Evolutionary conservation across 495 filamentous ascomycete species (phyloP).

Genomic region (Cladorrhinum samala): DNA sequence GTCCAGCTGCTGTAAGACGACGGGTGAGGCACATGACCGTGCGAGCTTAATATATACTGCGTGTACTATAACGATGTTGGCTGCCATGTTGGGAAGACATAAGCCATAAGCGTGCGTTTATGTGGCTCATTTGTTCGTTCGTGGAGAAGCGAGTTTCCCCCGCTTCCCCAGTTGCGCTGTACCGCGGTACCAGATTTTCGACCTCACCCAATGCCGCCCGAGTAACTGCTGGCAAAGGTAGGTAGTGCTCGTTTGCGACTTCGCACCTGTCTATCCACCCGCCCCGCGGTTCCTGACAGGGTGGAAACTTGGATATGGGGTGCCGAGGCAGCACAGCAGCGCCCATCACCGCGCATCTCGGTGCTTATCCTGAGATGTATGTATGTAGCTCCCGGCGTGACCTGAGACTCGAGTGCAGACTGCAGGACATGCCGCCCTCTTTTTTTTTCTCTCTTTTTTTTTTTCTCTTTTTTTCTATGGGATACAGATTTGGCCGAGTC

Average conservation of each 20-base stretch:
- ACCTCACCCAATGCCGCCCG: not conserved
- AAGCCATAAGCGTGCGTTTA: not conserved
- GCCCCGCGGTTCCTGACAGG: not conserved
- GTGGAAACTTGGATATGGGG: constrained; percentile 8
- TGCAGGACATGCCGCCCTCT: no score
- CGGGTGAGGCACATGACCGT: constrained; percentile 20
- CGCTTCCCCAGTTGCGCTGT: constrained; percentile 3
- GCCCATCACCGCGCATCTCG: not conserved
- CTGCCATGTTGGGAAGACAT: constrained; percentile 2
- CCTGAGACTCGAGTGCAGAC: constrained; percentile 18
- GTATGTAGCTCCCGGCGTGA: constrained; percentile 11
- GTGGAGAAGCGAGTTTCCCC: no score
- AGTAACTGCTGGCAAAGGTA: constrained; percentile 2
- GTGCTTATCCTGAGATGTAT: not conserved
- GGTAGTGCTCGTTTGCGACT: not conserved
- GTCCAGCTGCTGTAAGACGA: constrained; percentile 7
- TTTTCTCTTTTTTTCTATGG: not conserved
- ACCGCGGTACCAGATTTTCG: not conserved
- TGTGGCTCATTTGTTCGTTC: not conserved
- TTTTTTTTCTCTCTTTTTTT: constrained; percentile 2
- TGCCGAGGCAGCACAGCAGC: not conserved
- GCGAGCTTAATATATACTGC: constrained; percentile 19
- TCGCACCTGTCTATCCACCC: not conserved
- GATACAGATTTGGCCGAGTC: no score
- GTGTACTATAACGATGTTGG: not conserved